Evolutionary conservation across 2,329 filamentous ascomycete species (phyloP), one percentile per base, ranked within the genome.

Genomic region (Penicillium brasilianum): DNA sequence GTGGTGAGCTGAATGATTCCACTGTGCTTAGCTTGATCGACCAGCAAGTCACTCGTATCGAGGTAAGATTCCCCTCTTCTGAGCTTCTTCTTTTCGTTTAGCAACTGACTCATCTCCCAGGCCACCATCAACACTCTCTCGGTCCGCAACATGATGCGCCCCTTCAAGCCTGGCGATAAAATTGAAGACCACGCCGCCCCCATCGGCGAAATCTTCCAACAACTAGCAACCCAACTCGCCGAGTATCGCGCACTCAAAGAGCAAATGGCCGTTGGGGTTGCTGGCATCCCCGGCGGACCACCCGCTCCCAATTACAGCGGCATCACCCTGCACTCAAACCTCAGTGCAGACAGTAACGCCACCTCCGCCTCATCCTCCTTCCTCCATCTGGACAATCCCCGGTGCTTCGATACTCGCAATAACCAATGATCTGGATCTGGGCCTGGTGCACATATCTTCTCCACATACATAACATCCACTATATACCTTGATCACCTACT

Each of bases 31-130:
- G 92, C 72, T 92, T 99, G 72, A 85, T 98, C 76, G 93, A 96
- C 75, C 93, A 98, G 74, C 93, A 97, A 83, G 90, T 99, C 69
- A 93, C 91, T 75, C 88, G 95, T 72, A 96, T 99, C 75, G 95
- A 99, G 88, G 93, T 96, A 82, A 78, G 89, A n/a, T 79, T 36
- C 55, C 51, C 53, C 8, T 48, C 30, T n/a, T 28, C 25, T 28
- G 25, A 28, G 25, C 25, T 8, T 25, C 37, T 22, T 1, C 32
- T 39, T 58, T 20, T 18, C 10, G 32, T 39, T 44, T 1, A 22
- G 30, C 1, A 13, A 43, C 56, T 69, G 30, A 67, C 61, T 20
- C 22, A 50, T 52, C 70, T 77, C 30, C 14, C 67, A 96, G 92
- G 89, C 91, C 55, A 95, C 91, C 73, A 85, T 93, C 68, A 90